Percentiles rank a stretch among this genome's conserved stretches.
phyloP scores from a whole-genome alignment of 257 asterid species.

The Solanum peruvianum region DNA sequence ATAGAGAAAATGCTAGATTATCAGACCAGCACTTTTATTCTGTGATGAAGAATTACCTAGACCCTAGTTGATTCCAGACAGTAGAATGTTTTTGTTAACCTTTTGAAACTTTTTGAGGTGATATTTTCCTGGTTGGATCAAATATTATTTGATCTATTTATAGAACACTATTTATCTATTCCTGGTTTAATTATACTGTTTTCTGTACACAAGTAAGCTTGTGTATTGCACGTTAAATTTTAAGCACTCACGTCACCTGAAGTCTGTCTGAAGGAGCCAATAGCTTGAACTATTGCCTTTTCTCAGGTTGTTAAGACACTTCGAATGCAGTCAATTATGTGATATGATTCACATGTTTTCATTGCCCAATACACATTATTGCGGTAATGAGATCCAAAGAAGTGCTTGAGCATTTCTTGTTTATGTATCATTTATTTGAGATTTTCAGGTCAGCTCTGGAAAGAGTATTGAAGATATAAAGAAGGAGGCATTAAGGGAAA shows the following conservation, averaged over 20 bases:
- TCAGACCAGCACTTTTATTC: not conserved
- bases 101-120: not conserved
- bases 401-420: not conserved
- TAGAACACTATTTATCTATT: not conserved
- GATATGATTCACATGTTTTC: not conserved
- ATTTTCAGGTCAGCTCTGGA: constrained; percentile 43
- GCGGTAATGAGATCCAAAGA: not conserved
- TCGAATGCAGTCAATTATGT: not conserved
- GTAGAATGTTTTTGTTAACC: not conserved
- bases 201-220: not conserved
- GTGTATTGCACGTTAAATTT: not conserved
- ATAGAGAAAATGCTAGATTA: not conserved
- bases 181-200: not conserved
- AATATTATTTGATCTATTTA: not conserved
- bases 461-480: constrained; percentile 60
- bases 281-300: not conserved
- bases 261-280: not conserved
- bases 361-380: not conserved
- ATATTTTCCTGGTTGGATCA: not conserved
- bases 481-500: constrained; percentile 35
- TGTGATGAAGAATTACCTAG: not conserved
- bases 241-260: not conserved
- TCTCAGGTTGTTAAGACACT: not conserved
- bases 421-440: not conserved
- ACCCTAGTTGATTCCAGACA: not conserved